phyloP scores from a whole-genome alignment of 2,329 filamentous ascomycete genomes.

The Microascus cirrosus region DNA sequence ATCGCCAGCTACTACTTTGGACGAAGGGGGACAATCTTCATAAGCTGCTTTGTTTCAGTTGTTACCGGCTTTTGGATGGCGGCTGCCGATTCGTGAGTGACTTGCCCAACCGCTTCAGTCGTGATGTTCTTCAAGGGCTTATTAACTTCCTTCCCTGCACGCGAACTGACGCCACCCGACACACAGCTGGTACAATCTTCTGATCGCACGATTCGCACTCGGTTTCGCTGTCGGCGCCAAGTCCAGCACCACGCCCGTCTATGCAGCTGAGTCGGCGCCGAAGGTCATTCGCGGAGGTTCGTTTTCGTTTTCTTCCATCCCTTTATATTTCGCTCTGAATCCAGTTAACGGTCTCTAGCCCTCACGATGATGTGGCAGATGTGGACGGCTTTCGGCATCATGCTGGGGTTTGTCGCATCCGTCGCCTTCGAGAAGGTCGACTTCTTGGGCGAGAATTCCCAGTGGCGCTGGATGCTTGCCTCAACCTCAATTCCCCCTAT shows the following conservation, averaged over 20 bases:
- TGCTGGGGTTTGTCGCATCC: conserved; percentile 24
- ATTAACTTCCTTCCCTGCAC: not conserved
- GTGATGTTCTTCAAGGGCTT: not conserved
- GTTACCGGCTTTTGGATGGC: conserved; percentile 44
- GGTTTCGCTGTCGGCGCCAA: conserved; percentile 22
- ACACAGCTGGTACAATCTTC: conserved; percentile 20
- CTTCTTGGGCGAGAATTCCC: conserved; percentile 10
- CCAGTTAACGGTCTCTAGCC: conserved; percentile 15
- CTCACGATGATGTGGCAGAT: not conserved
- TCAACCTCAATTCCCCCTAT: conserved; percentile 43
- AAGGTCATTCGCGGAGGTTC: not conserved
- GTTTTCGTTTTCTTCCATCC: not conserved
- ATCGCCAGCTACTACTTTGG: conserved; percentile 36
- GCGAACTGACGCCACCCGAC: not conserved
- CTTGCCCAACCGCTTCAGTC: too few species aligned
- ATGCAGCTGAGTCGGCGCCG: conserved; percentile 19
- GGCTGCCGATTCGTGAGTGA: conserved; percentile 41
- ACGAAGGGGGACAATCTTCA: conserved; percentile 52
- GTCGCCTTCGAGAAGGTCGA: conserved; percentile 15
- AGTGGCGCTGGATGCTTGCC: conserved; percentile 28
- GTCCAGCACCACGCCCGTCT: conserved; percentile 14
- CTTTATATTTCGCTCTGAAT: not conserved
- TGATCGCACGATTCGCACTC: conserved; percentile 20
- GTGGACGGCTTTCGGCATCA: conserved; percentile 20
- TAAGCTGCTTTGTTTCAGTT: conserved; percentile 44